Conservation (phyloP, 345 rosid species). For the Gossypium turneri region DNA sequence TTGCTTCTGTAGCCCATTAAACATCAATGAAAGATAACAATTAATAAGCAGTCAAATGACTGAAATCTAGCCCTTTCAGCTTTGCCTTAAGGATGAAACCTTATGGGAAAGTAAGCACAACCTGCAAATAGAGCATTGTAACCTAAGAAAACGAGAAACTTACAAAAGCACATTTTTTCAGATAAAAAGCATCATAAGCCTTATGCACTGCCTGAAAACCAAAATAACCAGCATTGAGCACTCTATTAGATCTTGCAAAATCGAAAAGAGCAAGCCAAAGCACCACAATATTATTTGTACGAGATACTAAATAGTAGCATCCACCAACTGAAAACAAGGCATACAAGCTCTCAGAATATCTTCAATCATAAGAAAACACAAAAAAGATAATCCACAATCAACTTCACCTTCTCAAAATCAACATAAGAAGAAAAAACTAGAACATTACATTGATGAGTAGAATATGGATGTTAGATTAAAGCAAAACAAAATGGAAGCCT, state of each 20-base stretch:
- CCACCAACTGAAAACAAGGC: conserved; percentile 80
- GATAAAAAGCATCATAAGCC: conserved; percentile 53
- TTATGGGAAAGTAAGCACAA: neutral
- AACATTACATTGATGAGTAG: conserved; percentile 72
- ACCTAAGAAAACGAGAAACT: conserved; percentile 31
- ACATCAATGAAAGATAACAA: neutral
- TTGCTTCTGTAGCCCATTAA: neutral
- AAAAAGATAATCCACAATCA: neutral
- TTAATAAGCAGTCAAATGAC: neutral
- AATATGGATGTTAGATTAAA: conserved; percentile 90
- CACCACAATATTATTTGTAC: conserved; percentile 52
- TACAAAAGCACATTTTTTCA: conserved; percentile 45
- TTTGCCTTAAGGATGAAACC: neutral
- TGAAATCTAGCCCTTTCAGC: neutral
- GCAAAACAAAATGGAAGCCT: conserved; percentile 74
- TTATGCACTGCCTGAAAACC: conserved; percentile 83
- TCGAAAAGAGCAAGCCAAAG: conserved; percentile 80
- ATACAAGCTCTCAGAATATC: conserved; percentile 84
- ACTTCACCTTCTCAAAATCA: neutral
- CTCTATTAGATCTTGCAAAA: conserved; percentile 89
- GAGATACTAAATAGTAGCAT: conserved; percentile 57
- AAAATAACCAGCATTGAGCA: conserved; percentile 87
- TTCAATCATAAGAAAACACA: conserved; percentile 29
- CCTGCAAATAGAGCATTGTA: no score
- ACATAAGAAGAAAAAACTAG: conserved; percentile 14